Evolutionary conservation across 2,329 filamentous ascomycete species (phyloP).

Genomic region (Botrytis cinerea): DNA sequence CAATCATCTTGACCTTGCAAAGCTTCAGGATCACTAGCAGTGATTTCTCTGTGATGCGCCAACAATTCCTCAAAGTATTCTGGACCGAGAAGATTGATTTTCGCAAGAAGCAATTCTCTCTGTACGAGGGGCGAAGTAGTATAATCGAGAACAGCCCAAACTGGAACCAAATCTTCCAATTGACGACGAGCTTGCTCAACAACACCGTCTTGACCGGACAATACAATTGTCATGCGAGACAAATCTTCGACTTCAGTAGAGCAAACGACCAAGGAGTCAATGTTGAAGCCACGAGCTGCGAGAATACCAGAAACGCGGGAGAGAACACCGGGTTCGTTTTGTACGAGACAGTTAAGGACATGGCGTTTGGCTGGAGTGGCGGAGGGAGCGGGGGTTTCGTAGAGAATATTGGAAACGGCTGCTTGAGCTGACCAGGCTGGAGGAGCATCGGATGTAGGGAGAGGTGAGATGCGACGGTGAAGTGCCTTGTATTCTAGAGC

Average conservation of each 20-base stretch:
- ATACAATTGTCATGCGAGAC: constrained; percentile 97
- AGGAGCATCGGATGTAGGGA: constrained; percentile 74
- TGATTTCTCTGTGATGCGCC: constrained; percentile 92
- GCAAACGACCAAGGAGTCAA: constrained; percentile 96
- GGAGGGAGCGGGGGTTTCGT: constrained; percentile 90
- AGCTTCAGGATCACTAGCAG: constrained; percentile 45
- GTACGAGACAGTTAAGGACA: constrained; percentile 95
- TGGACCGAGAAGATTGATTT: constrained; percentile 93
- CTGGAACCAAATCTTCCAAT: constrained; percentile 93
- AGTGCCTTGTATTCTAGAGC: constrained; percentile 97
- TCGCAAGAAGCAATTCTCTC: constrained; percentile 90
- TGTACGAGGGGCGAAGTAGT: constrained; percentile 90
- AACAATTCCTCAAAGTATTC: constrained; percentile 98
- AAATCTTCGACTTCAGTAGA: constrained; percentile 96
- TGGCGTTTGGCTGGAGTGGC: constrained; percentile 86
- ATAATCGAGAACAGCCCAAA: constrained; percentile 98
- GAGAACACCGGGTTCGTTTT: constrained; percentile 97
- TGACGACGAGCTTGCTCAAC: constrained; percentile 96
- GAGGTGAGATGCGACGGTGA: constrained; percentile 83
- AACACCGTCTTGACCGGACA: constrained; percentile 93
- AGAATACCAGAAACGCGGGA: constrained; percentile 96
- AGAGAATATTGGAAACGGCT: constrained; percentile 96
- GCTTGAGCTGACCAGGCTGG: constrained; percentile 88
- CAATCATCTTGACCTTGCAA: constrained; percentile 46
- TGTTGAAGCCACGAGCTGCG: constrained; percentile 96